phyloP scores from a whole-genome alignment of 1,284 basidiomycete genomes.

The Pulchroboletus neoregius region DNA sequence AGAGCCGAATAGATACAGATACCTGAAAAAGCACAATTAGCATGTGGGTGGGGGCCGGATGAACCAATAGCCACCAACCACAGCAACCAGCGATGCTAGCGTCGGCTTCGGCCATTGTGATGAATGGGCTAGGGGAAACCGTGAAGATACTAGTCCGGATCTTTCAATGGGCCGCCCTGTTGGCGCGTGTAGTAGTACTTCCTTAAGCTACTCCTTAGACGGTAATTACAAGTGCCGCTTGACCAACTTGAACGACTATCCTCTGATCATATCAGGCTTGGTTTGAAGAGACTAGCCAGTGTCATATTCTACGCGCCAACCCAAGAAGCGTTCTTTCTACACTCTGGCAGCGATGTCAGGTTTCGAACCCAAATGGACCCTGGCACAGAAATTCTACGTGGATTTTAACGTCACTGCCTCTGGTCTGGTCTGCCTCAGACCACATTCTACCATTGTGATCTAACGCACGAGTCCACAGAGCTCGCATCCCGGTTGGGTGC shows the following conservation, averaged over 20 bases:
- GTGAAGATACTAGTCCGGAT: not conserved
- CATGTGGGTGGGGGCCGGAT: not conserved
- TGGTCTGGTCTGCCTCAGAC: conserved; percentile 16
- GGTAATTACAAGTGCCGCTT: not conserved
- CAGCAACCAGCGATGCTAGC: conserved; percentile 18
- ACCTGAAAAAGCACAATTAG: conserved; percentile 15
- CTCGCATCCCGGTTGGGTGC: conserved; percentile 26
- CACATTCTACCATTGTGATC: not conserved
- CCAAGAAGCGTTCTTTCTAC: no score
- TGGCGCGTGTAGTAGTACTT: not conserved
- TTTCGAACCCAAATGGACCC: conserved; percentile 27
- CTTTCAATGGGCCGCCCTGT: not conserved
- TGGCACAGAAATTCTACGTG: conserved; percentile 27
- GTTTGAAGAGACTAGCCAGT: not conserved
- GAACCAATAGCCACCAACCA: conserved; percentile 18
- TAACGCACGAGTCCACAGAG: conserved; percentile 23
- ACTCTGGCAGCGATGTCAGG: conserved; percentile 13
- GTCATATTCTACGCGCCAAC: no score
- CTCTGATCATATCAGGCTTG: not conserved
- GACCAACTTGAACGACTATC: no score
- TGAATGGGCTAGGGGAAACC: not conserved
- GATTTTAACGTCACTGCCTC: conserved; percentile 25
- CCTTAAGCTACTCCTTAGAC: not conserved
- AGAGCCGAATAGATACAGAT: conserved; percentile 16
- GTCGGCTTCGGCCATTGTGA: conserved; percentile 20